phyloP scores from a whole-genome alignment of 441 rosid species.

The Adansonia gregorii region DNA sequence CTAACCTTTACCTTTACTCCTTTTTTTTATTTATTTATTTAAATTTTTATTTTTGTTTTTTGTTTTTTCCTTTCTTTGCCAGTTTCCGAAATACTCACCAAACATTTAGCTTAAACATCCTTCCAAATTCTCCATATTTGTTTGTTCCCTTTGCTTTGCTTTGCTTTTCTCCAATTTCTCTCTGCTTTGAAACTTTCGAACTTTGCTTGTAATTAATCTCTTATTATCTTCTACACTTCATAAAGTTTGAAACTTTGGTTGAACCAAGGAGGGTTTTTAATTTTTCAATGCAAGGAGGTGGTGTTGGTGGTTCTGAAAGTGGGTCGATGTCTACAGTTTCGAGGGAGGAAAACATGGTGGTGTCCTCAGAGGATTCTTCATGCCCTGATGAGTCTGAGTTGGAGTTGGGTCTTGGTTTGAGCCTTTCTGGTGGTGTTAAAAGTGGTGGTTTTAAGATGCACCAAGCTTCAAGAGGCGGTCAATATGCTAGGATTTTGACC shows the following conservation, averaged over 20 bases:
- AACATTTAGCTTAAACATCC: slow-evolving; percentile 7
- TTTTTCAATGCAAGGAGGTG: slow-evolving; percentile 38
- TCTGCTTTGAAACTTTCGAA: slow-evolving; percentile 35
- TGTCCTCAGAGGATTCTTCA: slow-evolving; percentile 82
- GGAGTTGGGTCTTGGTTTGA: slow-evolving; percentile 69
- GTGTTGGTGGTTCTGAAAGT: slow-evolving; percentile 35
- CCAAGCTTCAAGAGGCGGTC: slow-evolving; percentile 32
- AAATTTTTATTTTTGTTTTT: neutral
- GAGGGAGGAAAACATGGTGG: slow-evolving; percentile 54
- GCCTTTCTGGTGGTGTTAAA: slow-evolving; percentile 44
- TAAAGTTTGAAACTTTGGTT: slow-evolving; percentile 19
- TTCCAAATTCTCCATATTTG: neutral
- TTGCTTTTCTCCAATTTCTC: neutral
- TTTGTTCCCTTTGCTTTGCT: neutral
- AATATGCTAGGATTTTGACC: slow-evolving; percentile 52
- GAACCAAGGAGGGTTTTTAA: neutral
- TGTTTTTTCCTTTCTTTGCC: neutral
- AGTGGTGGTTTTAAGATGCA: slow-evolving; percentile 37
- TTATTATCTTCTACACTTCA: neutral
- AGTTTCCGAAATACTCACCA: slow-evolving; percentile 27
- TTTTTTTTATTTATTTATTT: neutral
- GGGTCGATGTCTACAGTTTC: slow-evolving; percentile 65
- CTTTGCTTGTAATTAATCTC: slow-evolving; percentile 13
- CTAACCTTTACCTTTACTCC: neutral
- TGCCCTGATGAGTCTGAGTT: slow-evolving; percentile 61